Conservation (phyloP, 1,139 yeast species). For the Spathaspora sp. region DNA sequence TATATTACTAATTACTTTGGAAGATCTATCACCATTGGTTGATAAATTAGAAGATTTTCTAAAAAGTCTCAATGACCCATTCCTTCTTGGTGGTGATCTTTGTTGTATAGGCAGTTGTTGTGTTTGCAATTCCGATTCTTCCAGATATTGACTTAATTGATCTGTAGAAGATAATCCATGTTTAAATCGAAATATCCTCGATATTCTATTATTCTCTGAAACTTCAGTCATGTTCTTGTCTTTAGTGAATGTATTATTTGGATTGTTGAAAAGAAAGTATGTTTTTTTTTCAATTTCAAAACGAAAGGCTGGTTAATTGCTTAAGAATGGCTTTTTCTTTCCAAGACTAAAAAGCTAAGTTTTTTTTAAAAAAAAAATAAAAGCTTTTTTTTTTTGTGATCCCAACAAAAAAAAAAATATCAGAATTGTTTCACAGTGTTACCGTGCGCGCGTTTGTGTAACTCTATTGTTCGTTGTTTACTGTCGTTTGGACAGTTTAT, state of each 20-base stretch:
- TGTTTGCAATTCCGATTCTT: background rate
- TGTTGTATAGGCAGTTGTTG: background rate
- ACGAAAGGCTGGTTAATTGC: background rate
- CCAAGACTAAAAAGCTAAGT: background rate
- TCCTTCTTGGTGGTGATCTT: background rate
- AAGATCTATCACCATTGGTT: background rate
- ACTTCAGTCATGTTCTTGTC: background rate
- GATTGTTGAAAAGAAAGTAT: background rate
- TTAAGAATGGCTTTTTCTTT: background rate
- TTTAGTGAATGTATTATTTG: background rate
- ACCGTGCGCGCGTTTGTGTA: slow-evolving; percentile 1
- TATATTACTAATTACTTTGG: background rate
- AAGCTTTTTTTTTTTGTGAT: background rate
- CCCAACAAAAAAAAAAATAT: background rate
- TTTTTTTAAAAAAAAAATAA: background rate
- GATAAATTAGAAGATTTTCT: background rate
- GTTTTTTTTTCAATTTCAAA: background rate
- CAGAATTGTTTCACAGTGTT: background rate
- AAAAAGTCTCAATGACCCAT: background rate
- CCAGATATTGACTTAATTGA: background rate
- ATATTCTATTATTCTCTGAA: background rate
- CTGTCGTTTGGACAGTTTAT: background rate
- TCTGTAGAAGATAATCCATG: background rate
- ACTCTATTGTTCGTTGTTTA: background rate
- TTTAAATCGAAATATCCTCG: background rate